Base-by-base conservation (phyloP, 345 rosid genomes). In the Citrus reticulata region DNA sequence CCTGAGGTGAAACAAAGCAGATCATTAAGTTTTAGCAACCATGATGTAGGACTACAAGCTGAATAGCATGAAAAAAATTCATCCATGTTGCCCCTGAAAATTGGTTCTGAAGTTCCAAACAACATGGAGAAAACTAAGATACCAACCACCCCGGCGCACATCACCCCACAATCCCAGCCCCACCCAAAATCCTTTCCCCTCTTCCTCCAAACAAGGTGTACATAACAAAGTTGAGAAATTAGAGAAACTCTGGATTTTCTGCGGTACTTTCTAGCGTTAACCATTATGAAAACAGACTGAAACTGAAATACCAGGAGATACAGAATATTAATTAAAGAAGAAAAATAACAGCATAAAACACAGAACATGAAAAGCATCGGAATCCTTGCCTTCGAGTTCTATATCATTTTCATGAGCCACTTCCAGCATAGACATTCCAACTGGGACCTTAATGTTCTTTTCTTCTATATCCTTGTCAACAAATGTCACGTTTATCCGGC, bases 381-480 rank as follows among this genome's bases (percentile, higher is more conserved):
- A 69, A 82, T 55, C 59, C 82, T 83, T 87, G 79, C 98, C 98
- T 92, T 95, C 97, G 2, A 96, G 97, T 69, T 94, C 97, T 68
- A 96, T 92, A 79, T 94, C 99, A 75, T 92, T 91, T 86, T 92
- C 88, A 78, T 92, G 95, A 74, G 99, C 99, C 74, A 98, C 99
- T 90, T 94, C 97, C 54, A 93, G 82, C 87, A 93, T 88, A 16
- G 93, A 90, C 96, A 89, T 93, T 79, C 96, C 99, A 72, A 89
- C 29, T 9, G 97, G 99, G 64, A 96, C 98, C 83, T 80, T 86
- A 64, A 96, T 72, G 46, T 78, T 86, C 25, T 72, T 57, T 82
- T 94, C 99, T 79, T 94, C 97, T 71, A 97, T 97, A 82, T 94
- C 93, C 86, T 91, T 96, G 74, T 91, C 97, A 67, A 94, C 89